Percentiles rank a stretch among this genome's conserved stretches.
Evolutionary conservation across 768 basidiomycete species (phyloP).

Genomic region (Lactarius sanguifluus): DNA sequence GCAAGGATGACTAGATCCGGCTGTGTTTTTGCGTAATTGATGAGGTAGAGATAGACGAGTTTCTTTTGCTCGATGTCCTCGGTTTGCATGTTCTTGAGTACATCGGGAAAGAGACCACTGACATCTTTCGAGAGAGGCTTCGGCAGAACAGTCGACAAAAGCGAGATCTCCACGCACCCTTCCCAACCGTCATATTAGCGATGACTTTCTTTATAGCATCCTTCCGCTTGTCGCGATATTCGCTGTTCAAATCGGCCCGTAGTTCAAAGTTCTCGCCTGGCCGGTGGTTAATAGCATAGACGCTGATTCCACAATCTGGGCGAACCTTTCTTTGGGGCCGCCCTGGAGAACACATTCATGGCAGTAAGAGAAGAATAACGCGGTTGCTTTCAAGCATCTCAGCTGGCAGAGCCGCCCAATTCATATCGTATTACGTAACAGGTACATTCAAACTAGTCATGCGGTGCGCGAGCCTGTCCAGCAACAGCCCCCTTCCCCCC

Average conservation of each 20-base stretch:
- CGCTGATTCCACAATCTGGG: neutral
- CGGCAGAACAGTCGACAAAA: neutral
- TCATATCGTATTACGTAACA: conserved; percentile 2
- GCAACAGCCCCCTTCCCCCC: conserved; percentile 50
- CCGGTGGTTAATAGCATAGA: conserved; percentile 14
- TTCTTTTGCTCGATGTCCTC: conserved; percentile 99
- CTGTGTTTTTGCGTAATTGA: conserved; percentile 99
- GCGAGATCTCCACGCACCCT: conserved; percentile 56
- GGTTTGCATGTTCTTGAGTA: conserved; percentile 99
- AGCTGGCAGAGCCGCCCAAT: neutral
- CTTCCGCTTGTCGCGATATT: conserved; percentile 92
- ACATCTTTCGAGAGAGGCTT: conserved; percentile 54
- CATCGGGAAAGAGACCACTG: conserved; percentile 94
- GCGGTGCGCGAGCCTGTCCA: conserved; percentile 43
- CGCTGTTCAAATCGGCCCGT: conserved; percentile 93
- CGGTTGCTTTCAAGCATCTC: neutral
- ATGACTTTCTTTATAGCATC: conserved; percentile 98
- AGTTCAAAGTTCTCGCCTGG: conserved; percentile 96
- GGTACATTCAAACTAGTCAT: conserved; percentile 37
- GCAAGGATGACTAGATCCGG: conserved; percentile 98
- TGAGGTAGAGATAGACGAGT: conserved; percentile 97
- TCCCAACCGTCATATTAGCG: conserved; percentile 98
- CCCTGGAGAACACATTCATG: conserved; percentile 30
- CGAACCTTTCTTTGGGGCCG: conserved; percentile 34
- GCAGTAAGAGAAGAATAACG: neutral